These are phyloP conservation scores for Ustilago sp. DNA, from an alignment of 1,284 basidiomycete species.

Conservation along the genomic window DNA sequence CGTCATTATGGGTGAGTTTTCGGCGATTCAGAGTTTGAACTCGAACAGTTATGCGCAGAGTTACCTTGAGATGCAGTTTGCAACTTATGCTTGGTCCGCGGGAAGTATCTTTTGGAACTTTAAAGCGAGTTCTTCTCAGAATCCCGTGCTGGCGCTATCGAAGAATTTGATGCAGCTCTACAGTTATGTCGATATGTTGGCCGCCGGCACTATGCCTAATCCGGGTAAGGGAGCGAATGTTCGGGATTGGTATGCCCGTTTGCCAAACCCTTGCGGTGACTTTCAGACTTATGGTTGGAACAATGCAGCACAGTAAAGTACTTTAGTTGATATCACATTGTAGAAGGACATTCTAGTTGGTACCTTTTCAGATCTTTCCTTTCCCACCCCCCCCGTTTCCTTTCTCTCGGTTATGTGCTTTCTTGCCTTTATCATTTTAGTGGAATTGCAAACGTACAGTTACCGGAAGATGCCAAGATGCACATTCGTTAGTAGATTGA, in stretches of 20 bases:
- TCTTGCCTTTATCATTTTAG: too few species aligned
- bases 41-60: slow-evolving; percentile 25
- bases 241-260: slow-evolving; percentile 27
- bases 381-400: not conserved
- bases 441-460: too few species aligned
- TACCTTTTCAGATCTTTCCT: not conserved
- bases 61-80: slow-evolving; percentile 57
- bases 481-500: too few species aligned
- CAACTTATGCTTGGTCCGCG: slow-evolving; percentile 65
- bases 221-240: slow-evolving; percentile 41
- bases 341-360: not conserved
- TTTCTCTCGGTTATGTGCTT: not conserved
- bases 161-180: slow-evolving; percentile 47
- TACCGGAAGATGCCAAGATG: too few species aligned
- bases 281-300: slow-evolving; percentile 40
- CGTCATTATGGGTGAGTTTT: slow-evolving; percentile 62
- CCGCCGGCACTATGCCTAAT: slow-evolving; percentile 38
- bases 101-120: slow-evolving; percentile 67
- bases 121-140: slow-evolving; percentile 48
- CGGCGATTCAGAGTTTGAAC: slow-evolving; percentile 50
- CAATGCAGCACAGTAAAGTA: slow-evolving; percentile 22
- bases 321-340: not conserved
- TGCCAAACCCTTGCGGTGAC: slow-evolving; percentile 41
- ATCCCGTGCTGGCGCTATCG: slow-evolving; percentile 34
- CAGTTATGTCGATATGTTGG: slow-evolving; percentile 51